Evolutionary conservation across 306 rosid genomes (phyloP).

Genomic region (Cucumis sativus): Cucumber_9930_V3 NC_026660.2:26193001-26193500

Average conservation of each 20-base stretch:
- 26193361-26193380: neutral
- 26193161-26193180: neutral
- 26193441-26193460: too few species aligned
- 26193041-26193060: neutral
- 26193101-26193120: neutral
- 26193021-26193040: slow-evolving; percentile 7
- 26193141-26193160: neutral
- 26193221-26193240: neutral
- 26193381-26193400: too few species aligned
- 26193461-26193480: too few species aligned
- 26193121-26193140: neutral
- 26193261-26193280: neutral
- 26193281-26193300: neutral
- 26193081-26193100: neutral
- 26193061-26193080: neutral
- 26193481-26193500: too few species aligned
- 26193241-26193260: neutral
- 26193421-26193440: too few species aligned
- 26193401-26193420: too few species aligned
- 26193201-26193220: neutral
- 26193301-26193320: neutral
- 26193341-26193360: neutral
- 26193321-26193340: neutral
- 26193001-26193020: neutral
- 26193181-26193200: too few species aligned